Evolutionary conservation across 2,329 filamentous ascomycete genomes (phyloP).

Genomic region (Trichoderma sp.): DNA sequence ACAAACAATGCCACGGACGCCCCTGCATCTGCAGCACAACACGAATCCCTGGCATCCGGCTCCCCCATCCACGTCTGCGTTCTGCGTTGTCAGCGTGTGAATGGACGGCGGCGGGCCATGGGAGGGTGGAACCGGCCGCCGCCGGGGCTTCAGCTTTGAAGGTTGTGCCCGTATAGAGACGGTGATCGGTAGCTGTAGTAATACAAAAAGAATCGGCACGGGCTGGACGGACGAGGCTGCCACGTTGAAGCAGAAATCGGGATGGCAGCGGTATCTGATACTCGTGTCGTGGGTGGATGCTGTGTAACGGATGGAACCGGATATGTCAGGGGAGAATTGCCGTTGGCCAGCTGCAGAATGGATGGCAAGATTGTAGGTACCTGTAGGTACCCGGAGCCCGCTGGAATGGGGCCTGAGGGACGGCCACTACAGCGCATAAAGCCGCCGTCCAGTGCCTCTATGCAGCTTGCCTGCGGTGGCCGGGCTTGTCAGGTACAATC

Average conservation of each 20-base stretch:
- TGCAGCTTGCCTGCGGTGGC: no score
- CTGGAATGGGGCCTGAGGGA: background rate
- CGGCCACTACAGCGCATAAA: background rate
- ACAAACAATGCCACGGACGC: background rate
- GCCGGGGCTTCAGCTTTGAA: slow-evolving; percentile 12
- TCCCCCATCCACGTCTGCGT: slow-evolving; percentile 7
- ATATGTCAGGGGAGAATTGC: background rate
- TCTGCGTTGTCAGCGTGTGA: slow-evolving; percentile 23
- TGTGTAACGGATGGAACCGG: background rate
- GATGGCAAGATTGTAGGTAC: background rate
- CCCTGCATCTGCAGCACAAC: slow-evolving; percentile 25
- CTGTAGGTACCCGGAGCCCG: background rate
- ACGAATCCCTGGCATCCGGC: background rate
- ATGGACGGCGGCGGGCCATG: slow-evolving; percentile 10
- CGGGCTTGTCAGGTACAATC: background rate
- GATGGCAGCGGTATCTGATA: background rate
- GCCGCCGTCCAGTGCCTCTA: background rate
- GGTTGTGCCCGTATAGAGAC: slow-evolving; percentile 9
- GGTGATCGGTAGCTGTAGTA: background rate
- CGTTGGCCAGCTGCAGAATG: no score
- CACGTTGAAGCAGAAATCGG: background rate
- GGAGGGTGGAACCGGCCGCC: background rate
- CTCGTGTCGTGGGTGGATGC: slow-evolving; percentile 13
- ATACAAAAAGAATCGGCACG: no score
- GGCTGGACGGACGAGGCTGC: background rate